phyloP scores from a whole-genome alignment of 371 early-diverging fungal species.

The Mucor plumbeus region DNA sequence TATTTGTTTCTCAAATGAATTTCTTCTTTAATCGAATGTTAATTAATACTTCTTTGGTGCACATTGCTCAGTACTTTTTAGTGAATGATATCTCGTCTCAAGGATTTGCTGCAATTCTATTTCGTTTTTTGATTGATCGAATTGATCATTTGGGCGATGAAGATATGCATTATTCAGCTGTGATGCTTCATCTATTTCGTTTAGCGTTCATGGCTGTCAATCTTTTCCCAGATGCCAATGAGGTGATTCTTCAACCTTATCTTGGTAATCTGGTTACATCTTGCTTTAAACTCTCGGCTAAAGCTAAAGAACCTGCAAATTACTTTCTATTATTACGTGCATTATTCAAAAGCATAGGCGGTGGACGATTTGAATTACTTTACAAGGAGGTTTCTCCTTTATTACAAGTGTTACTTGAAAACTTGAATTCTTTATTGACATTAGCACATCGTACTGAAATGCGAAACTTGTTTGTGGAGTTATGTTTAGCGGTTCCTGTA shows the following conservation, averaged over 20 bases:
- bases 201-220: conserved; percentile 95
- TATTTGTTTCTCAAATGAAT: conserved; percentile 89
- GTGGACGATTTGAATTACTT: conserved; percentile 67
- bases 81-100: conserved; percentile 78
- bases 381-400: conserved; percentile 93
- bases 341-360: conserved; percentile 85
- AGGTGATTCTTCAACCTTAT: conserved; percentile 90
- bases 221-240: conserved; percentile 91
- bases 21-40: conserved; percentile 90
- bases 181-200: conserved; percentile 92
- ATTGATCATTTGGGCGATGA: conserved; percentile 84
- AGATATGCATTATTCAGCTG: conserved; percentile 75
- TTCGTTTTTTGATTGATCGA: conserved; percentile 81
- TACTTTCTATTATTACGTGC: conserved; percentile 91
- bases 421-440: conserved; percentile 82
- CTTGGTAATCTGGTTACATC: conserved; percentile 88
- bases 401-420: conserved; percentile 88
- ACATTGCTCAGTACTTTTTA: conserved; percentile 89
- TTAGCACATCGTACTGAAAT: conserved; percentile 83
- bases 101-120: conserved; percentile 79
- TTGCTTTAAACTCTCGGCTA: conserved; percentile 83
- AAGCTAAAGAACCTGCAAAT: conserved; percentile 85
- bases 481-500: conserved; percentile 97
- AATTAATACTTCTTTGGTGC: conserved; percentile 77
- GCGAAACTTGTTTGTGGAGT: conserved; percentile 86